phyloP scores from a whole-genome alignment of 2,329 filamentous ascomycete species.

The Thelonectria blattea region DNA sequence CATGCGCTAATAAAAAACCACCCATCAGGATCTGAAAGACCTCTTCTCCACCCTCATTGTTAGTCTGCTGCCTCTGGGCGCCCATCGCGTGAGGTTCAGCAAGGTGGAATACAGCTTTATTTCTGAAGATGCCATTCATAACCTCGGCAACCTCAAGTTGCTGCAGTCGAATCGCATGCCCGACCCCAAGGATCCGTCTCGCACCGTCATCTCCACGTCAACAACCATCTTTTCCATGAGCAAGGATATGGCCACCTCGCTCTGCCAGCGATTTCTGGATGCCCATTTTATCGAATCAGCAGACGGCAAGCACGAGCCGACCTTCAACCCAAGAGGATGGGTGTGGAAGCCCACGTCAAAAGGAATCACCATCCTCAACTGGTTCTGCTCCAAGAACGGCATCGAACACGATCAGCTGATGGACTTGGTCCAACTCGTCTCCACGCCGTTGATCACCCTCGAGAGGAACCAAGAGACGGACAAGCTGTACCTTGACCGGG shows the following conservation, averaged over 20 bases:
- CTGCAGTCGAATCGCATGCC: constrained; percentile 99
- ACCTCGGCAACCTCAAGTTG: constrained; percentile 94
- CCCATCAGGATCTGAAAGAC: constrained; percentile 87
- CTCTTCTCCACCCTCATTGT: constrained; percentile 95
- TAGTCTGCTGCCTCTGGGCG: constrained; percentile 80
- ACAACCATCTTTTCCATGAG: constrained; percentile 99
- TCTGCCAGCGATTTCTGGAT: constrained; percentile 92
- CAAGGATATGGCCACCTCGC: constrained; percentile 94
- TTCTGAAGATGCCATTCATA: constrained; percentile 97
- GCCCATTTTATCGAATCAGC: constrained; percentile 93
- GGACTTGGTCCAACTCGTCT: constrained; percentile 78
- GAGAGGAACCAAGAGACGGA: constrained; percentile 85
- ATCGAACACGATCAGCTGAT: constrained; percentile 92
- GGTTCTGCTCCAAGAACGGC: constrained; percentile 92
- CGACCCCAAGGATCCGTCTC: constrained; percentile 91
- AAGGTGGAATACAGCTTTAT: constrained; percentile 93
- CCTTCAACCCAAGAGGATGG: constrained; percentile 84
- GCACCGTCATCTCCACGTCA: constrained; percentile 96
- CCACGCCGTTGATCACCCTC: constrained; percentile 85
- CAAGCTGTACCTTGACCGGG: constrained; percentile 84
- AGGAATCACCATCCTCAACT: constrained; percentile 86
- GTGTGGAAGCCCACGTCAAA: constrained; percentile 96
- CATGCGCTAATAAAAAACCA: neutral
- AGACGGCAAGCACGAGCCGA: constrained; percentile 78
- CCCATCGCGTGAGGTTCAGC: constrained; percentile 88